Percentiles rank a stretch among this genome's conserved stretches.
phyloP scores from a whole-genome alignment of 768 basidiomycete species.

The Lactifluus hygrophoroides region DNA sequence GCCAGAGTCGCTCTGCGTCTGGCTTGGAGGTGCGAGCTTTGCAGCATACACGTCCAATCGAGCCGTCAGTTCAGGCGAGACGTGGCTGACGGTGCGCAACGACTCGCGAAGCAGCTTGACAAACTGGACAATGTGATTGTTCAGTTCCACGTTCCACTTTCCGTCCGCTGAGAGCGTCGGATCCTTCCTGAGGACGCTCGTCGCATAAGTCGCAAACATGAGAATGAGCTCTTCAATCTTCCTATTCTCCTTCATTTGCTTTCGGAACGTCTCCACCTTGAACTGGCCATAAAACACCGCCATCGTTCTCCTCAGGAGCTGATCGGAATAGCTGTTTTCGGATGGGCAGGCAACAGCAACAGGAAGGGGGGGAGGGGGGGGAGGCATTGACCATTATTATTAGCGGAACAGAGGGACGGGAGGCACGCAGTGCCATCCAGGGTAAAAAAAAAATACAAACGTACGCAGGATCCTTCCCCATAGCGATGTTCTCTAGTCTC shows the following conservation, averaged over 20 bases:
- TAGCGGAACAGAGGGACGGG: background rate
- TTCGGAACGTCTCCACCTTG: slow-evolving; percentile 74
- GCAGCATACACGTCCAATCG: slow-evolving; percentile 79
- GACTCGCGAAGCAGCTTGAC: slow-evolving; percentile 80
- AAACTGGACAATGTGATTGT: slow-evolving; percentile 86
- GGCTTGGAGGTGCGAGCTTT: slow-evolving; percentile 49
- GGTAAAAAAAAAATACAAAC: slow-evolving; percentile 27
- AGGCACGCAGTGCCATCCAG: background rate
- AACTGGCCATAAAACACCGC: slow-evolving; percentile 90
- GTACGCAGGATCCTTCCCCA: slow-evolving; percentile 86
- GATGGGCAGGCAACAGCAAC: no score
- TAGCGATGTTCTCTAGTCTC: slow-evolving; percentile 84
- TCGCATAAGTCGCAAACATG: slow-evolving; percentile 90
- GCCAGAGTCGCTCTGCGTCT: slow-evolving; percentile 52
- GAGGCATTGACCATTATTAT: background rate
- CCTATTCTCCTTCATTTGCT: slow-evolving; percentile 90
- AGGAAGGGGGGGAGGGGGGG: background rate
- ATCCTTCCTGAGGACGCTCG: slow-evolving; percentile 82
- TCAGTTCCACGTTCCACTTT: slow-evolving; percentile 83
- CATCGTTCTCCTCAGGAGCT: slow-evolving; percentile 81
- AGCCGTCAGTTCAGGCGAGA: slow-evolving; percentile 72
- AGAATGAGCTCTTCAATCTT: slow-evolving; percentile 97
- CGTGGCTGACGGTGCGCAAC: slow-evolving; percentile 61
- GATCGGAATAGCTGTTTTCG: slow-evolving; percentile 69
- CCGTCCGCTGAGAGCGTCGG: slow-evolving; percentile 73